phyloP scores from a whole-genome alignment of 2,329 filamentous ascomycete genomes.

The Colletotrichum ledebouriae region DNA sequence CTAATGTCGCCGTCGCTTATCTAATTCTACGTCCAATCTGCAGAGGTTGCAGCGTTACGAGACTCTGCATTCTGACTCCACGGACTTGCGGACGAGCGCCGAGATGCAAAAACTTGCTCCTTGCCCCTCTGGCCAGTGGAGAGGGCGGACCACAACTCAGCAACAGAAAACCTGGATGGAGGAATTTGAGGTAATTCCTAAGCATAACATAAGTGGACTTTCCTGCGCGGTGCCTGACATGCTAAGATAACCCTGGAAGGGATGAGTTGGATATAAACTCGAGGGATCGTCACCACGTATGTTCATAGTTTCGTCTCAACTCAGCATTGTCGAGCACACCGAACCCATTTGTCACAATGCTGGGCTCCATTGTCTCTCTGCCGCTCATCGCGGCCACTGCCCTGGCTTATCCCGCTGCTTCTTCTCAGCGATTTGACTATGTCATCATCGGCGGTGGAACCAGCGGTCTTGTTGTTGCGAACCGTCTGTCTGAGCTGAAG shows the following conservation, averaged over 20 bases:
- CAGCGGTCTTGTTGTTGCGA: slow-evolving; percentile 53
- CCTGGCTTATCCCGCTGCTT: slow-evolving; percentile 1
- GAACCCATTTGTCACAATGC: background rate
- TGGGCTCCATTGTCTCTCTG: slow-evolving; percentile 7
- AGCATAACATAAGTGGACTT: slow-evolving; percentile 19
- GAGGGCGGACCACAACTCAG: slow-evolving; percentile 11
- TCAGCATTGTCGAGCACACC: background rate
- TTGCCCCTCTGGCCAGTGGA: background rate
- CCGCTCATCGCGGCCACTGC: slow-evolving; percentile 14
- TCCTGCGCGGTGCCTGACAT: background rate
- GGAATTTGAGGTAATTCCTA: slow-evolving; percentile 12
- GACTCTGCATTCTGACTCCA: background rate
- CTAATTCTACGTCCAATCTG: background rate
- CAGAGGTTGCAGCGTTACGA: slow-evolving; percentile 4
- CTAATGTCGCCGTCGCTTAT: background rate
- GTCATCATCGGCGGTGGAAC: slow-evolving; percentile 56
- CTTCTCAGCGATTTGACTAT: slow-evolving; percentile 48
- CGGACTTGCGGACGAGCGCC: slow-evolving; percentile 12
- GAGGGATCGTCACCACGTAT: slow-evolving; percentile 4
- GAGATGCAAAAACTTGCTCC: slow-evolving; percentile 1
- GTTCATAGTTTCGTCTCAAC: background rate
- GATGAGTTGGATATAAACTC: slow-evolving; percentile 1
- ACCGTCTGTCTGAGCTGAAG: slow-evolving; percentile 52
- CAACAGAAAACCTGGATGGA: background rate
- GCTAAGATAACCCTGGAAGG: background rate